These are phyloP conservation scores for Filosporella fistucella DNA, from an alignment of 495 filamentous ascomycete genomes.

Conservation along the genomic window DNA sequence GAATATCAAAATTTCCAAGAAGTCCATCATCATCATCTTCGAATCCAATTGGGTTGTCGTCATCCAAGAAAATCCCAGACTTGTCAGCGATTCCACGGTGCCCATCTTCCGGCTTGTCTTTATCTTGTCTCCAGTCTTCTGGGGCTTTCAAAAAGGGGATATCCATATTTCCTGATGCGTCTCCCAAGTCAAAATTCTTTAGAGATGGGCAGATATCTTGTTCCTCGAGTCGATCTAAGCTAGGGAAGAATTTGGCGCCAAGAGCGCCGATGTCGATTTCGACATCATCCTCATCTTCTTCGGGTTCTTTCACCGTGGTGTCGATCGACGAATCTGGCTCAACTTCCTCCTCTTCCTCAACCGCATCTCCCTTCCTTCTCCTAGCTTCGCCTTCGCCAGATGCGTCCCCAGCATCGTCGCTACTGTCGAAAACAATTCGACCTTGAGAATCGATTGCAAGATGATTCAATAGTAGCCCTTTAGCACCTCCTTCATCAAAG, in stretches of 20 bases:
- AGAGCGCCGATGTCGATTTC: slow-evolving; percentile 77
- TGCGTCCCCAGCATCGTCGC: slow-evolving; percentile 76
- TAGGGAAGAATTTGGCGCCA: slow-evolving; percentile 79
- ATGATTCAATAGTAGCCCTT: slow-evolving; percentile 92
- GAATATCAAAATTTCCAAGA: slow-evolving; percentile 72
- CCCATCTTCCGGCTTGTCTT: slow-evolving; percentile 48
- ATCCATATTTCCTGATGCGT: slow-evolving; percentile 76
- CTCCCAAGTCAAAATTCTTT: slow-evolving; percentile 86
- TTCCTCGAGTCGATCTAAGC: slow-evolving; percentile 67
- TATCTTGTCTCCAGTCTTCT: slow-evolving; percentile 75
- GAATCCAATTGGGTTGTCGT: slow-evolving; percentile 73
- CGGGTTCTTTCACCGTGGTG: slow-evolving; percentile 31
- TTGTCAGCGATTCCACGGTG: slow-evolving; percentile 55
- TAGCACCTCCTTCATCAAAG: slow-evolving; percentile 97
- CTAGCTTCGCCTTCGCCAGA: slow-evolving; percentile 35
- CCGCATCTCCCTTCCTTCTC: slow-evolving; percentile 36
- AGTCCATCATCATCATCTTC: slow-evolving; percentile 69
- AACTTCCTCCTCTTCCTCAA: slow-evolving; percentile 47
- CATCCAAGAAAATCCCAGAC: slow-evolving; percentile 73
- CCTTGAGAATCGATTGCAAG: slow-evolving; percentile 87
- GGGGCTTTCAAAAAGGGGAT: slow-evolving; percentile 88
- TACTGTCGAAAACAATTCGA: slow-evolving; percentile 96
- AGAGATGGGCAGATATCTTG: slow-evolving; percentile 95
- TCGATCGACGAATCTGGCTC: slow-evolving; percentile 25
- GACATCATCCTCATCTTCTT: slow-evolving; percentile 49